Base-by-base conservation (phyloP, 1,284 basidiomycete species). In the Ustilago shanxiensis region DNA sequence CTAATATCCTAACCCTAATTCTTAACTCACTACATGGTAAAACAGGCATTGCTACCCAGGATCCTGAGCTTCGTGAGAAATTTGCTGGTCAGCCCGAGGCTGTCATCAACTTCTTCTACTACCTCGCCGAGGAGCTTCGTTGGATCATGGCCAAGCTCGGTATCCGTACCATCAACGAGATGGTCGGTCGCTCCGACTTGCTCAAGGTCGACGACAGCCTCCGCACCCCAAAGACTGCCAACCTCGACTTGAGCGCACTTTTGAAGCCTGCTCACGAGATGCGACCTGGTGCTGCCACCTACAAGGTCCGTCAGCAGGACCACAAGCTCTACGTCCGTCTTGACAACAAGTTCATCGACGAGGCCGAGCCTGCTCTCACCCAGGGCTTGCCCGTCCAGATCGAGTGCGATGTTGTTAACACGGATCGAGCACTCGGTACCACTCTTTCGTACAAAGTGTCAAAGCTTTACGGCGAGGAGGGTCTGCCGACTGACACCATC, bases 271-370 rank as follows among this genome's bases (percentile, higher is more conserved):
- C 82, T 22, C 67, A 75, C 55, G 66, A 83, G 71, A 83, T 84
- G 81, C 81, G 82, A n/a, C 82, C 82, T 16, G 82, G 82, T 50
- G 82, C 82, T 10, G 82, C 82, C 20, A 84, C 82, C 26, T 82
- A 83, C 81, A 83, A 83, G 80, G 80, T 84, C 7, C 81, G 82
- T 26, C 80, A 83, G 60, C 82, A 84, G 63, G 82, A 84, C 72
- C 82, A 84, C 81, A 74, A 76, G 64, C 79, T 84, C 28, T 83
- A 84, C 72, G 66, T 83, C 11, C 82, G 82, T 39, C 73, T 84
- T 16, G 82, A 84, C 77, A 84, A 84, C 82, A 84, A 84, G 68
- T 82, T 84, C 66, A 82, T 83, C 63, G 81, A 83, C 57, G 82
- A 84, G 71, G 79, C 81, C 35, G 82, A 84, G 72, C 81, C 81